A percentile compares a stretch with the other conserved stretches of the same genome.
Evolutionary conservation across 805 yeast genomes (phyloP).

Genomic region (Wickerhamiella brachini): DNA sequence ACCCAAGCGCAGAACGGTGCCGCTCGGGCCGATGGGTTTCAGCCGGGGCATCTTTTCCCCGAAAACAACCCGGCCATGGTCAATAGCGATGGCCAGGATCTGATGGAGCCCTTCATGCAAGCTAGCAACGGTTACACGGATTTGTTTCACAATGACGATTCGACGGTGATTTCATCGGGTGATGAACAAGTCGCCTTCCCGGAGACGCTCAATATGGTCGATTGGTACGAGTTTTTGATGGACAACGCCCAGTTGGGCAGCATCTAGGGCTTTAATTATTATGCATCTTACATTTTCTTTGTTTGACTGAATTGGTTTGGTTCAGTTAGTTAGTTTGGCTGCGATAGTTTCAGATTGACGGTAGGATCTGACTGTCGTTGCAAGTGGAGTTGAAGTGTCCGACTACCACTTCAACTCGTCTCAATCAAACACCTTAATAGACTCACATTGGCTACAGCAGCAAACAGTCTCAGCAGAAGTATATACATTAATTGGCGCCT

Average conservation of each 20-base stretch:
- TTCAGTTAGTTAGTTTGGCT: too few species aligned
- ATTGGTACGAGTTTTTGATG: slow-evolving; percentile 26
- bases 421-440: too few species aligned
- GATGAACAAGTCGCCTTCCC: slow-evolving; percentile 17
- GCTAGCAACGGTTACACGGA: background rate
- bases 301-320: too few species aligned
- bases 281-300: background rate
- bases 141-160: background rate
- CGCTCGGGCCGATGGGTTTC: slow-evolving; percentile 31
- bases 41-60: slow-evolving; percentile 45
- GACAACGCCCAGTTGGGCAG: background rate
- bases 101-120: background rate
- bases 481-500: slow-evolving; percentile 13
- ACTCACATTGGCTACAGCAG: too few species aligned
- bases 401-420: too few species aligned
- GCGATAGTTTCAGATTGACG: too few species aligned
- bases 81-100: background rate
- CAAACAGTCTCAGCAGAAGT: too few species aligned
- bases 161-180: slow-evolving; percentile 2
- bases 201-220: slow-evolving; percentile 24
- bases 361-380: too few species aligned
- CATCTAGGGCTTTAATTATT: background rate
- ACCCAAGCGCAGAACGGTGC: background rate
- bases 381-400: too few species aligned
- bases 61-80: slow-evolving; percentile 11